Evolutionary conservation across 176 grass and related monocot genomes (phyloP).

Genomic region (Musa acuminata): DNA sequence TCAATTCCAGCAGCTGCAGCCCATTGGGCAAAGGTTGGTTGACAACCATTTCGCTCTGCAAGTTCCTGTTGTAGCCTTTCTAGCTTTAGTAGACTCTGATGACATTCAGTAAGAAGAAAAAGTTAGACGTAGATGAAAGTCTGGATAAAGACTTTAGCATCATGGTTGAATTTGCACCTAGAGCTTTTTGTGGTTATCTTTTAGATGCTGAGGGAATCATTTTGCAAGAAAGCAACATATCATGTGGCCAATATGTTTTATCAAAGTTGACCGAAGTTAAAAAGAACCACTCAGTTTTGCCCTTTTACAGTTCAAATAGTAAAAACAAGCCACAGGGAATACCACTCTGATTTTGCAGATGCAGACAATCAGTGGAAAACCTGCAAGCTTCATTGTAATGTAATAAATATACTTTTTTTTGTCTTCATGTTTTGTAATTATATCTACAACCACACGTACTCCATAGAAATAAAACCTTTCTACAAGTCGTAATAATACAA

Average conservation of each 20-base stretch:
- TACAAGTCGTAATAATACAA: background rate
- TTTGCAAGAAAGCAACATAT: too few relatives aligned
- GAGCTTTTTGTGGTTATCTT: too few relatives aligned
- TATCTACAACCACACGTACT: background rate
- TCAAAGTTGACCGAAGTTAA: too few relatives aligned
- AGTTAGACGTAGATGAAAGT: slow-evolving; percentile 6
- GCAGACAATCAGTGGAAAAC: background rate
- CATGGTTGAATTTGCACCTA: too few relatives aligned
- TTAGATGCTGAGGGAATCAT: too few relatives aligned
- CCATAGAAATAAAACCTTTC: background rate
- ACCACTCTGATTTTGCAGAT: too few relatives aligned
- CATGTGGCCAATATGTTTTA: too few relatives aligned
- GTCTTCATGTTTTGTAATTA: background rate
- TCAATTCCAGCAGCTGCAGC: slow-evolving; percentile 55
- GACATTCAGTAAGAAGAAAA: slow-evolving; percentile 17
- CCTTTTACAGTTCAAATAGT: too few relatives aligned
- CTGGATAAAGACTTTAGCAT: background rate
- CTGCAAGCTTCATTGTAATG: background rate
- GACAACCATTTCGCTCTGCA: slow-evolving; percentile 27
- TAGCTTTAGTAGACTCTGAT: slow-evolving; percentile 66
- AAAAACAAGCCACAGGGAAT: too few relatives aligned
- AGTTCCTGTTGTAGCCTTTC: slow-evolving; percentile 39
- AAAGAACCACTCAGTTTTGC: too few relatives aligned
- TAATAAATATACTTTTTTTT: background rate
- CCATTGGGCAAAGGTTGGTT: slow-evolving; percentile 69